A percentile compares a stretch with the other conserved stretches of the same genome.
Evolutionary conservation across 2,329 filamentous ascomycete genomes (phyloP).

Genomic region (Didymella keratinophila): DNA sequence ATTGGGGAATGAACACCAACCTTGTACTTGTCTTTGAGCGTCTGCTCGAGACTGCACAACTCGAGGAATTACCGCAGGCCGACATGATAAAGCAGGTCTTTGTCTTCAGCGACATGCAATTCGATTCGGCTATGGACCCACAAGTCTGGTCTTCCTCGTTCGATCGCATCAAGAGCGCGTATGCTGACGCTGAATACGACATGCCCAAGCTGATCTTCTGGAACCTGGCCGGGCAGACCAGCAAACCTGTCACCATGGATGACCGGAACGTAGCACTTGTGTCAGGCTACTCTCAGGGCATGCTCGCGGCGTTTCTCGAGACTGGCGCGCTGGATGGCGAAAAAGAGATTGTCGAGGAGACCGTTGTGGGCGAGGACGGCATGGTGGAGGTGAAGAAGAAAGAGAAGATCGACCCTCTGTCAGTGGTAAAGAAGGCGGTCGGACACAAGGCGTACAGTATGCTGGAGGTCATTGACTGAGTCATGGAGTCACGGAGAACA

Average conservation of each 20-base stretch:
- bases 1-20: background rate
- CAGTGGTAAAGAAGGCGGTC: slow-evolving; percentile 60
- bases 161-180: background rate
- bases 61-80: background rate
- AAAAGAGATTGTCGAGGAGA: slow-evolving; percentile 49
- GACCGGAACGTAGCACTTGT: slow-evolving; percentile 59
- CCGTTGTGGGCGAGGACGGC: slow-evolving; percentile 45
- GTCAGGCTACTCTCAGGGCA: slow-evolving; percentile 65
- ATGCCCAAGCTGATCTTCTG: slow-evolving; percentile 8
- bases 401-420: slow-evolving; percentile 55
- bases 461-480: slow-evolving; percentile 56
- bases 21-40: background rate
- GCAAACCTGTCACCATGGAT: slow-evolving; percentile 60
- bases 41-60: background rate
- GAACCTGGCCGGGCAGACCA: slow-evolving; percentile 37
- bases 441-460: slow-evolving; percentile 64
- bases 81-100: background rate
- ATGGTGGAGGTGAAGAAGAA: slow-evolving; percentile 48
- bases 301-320: slow-evolving; percentile 66
- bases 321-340: slow-evolving; percentile 55
- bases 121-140: background rate
- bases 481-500: background rate
- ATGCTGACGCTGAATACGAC: background rate
- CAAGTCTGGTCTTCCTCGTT: background rate
- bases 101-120: background rate